These are phyloP conservation scores for Nitzschia putrida DNA, from an alignment of 108 stramenopile species.

Conservation along the genomic window DNA sequence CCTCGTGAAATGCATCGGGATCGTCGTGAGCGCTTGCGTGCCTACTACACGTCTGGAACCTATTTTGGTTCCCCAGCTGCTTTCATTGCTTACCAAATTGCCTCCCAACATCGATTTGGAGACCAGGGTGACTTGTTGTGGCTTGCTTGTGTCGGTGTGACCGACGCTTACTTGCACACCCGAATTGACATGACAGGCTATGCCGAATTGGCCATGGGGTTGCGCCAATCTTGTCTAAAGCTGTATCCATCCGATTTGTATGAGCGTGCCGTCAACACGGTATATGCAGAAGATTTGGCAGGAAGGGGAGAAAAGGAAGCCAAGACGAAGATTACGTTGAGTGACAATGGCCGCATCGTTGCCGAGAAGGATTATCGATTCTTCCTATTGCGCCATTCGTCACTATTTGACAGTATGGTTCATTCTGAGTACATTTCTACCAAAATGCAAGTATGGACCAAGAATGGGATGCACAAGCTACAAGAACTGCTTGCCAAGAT, in stretches of 20 bases:
- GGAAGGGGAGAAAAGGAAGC: slow-evolving; percentile 3
- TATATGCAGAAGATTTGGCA: slow-evolving; percentile 75
- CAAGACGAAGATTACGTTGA: slow-evolving; percentile 65
- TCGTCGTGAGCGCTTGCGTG: slow-evolving; percentile 66
- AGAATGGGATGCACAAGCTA: slow-evolving; percentile 56
- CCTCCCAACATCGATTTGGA: slow-evolving; percentile 67
- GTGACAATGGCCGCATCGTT: slow-evolving; percentile 78
- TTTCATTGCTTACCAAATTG: slow-evolving; percentile 67
- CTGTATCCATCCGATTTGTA: slow-evolving; percentile 70
- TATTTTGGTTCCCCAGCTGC: slow-evolving; percentile 71
- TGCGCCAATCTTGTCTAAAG: slow-evolving; percentile 52
- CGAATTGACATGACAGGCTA: slow-evolving; percentile 73
- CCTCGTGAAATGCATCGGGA: slow-evolving; percentile 60
- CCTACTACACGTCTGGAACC: slow-evolving; percentile 71
- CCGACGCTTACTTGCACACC: slow-evolving; percentile 76
- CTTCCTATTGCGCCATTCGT: slow-evolving; percentile 78
- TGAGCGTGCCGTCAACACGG: slow-evolving; percentile 58
- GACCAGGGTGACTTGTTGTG: slow-evolving; percentile 71
- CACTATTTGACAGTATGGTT: slow-evolving; percentile 76
- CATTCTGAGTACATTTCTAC: slow-evolving; percentile 73
- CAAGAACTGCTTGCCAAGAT: slow-evolving; percentile 88
- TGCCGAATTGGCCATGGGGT: slow-evolving; percentile 48
- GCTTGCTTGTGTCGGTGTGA: slow-evolving; percentile 84
- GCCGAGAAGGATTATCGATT: slow-evolving; percentile 72
- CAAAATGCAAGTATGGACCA: slow-evolving; percentile 67